These are phyloP conservation scores for Lipomyces lipofer DNA, from an alignment of 805 yeast species.

Conservation along the genomic window DNA sequence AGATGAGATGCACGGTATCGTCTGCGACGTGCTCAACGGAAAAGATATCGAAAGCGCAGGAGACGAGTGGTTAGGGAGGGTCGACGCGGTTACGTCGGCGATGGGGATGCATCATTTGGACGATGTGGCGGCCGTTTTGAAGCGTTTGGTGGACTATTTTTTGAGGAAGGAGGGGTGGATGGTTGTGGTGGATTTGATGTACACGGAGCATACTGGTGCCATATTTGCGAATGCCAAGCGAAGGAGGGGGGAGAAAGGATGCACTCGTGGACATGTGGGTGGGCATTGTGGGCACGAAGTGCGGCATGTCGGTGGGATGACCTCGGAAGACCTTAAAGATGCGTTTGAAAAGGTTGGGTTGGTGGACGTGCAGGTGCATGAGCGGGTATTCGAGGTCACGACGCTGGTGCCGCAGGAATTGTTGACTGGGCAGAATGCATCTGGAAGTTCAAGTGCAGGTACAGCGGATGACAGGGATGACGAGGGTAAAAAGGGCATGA, in stretches of 20 bases:
- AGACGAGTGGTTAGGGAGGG: background rate
- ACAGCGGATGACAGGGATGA: background rate
- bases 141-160: background rate
- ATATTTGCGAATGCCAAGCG: conserved; percentile 8
- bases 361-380: conserved; percentile 4
- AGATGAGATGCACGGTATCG: conserved; percentile 14
- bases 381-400: conserved; percentile 12
- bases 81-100: conserved; percentile 17
- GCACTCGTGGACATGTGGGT: background rate
- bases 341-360: conserved; percentile 13
- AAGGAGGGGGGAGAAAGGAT: background rate
- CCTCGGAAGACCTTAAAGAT: background rate
- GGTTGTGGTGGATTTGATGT: conserved; percentile 17
- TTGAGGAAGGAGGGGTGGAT: conserved; percentile 17
- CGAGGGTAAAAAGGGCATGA: background rate
- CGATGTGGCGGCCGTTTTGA: conserved; percentile 4
- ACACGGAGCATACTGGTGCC: background rate
- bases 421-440: background rate
- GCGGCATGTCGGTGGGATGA: conserved; percentile 20
- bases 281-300: background rate
- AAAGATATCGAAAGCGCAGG: background rate
- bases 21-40: conserved; percentile 6
- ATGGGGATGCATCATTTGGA: conserved; percentile 25
- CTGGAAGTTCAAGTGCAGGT: background rate
- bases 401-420: conserved; percentile 6